A percentile compares a stretch with the other conserved stretches of the same genome.
phyloP scores from a whole-genome alignment of 1,284 basidiomycete genomes.

The Apiotrichum laibachii region DNA sequence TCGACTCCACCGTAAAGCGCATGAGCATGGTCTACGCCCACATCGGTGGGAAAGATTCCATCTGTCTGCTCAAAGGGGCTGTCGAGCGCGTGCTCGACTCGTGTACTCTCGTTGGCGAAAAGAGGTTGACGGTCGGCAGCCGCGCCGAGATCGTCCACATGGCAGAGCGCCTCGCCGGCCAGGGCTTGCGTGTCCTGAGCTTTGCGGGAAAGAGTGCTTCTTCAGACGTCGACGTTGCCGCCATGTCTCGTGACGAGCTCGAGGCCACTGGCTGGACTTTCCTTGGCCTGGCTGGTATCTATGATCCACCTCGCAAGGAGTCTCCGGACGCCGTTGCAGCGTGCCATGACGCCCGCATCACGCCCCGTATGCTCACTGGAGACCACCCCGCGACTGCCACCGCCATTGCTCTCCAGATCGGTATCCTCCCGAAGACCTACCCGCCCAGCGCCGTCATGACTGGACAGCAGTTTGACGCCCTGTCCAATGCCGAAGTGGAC shows the following conservation, averaged over 20 bases:
- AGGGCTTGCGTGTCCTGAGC: slow-evolving; percentile 59
- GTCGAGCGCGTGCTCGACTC: slow-evolving; percentile 62
- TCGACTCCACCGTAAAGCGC: slow-evolving; percentile 63
- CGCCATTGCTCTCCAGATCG: slow-evolving; percentile 55
- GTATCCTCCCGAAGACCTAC: slow-evolving; percentile 56
- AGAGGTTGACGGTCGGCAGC: slow-evolving; percentile 25
- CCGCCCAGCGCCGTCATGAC: slow-evolving; percentile 54
- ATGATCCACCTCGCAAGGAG: slow-evolving; percentile 66
- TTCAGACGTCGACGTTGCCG: slow-evolving; percentile 39
- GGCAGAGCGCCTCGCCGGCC: slow-evolving; percentile 57
- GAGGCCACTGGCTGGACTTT: slow-evolving; percentile 63
- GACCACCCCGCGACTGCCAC: slow-evolving; percentile 56
- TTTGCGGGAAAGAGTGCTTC: slow-evolving; percentile 52
- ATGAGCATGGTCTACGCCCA: slow-evolving; percentile 58
- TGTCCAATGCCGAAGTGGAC: slow-evolving; percentile 63
- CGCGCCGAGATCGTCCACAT: slow-evolving; percentile 55
- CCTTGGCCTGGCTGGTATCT: slow-evolving; percentile 64
- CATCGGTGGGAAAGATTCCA: neutral
- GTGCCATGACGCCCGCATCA: slow-evolving; percentile 65
- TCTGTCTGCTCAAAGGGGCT: slow-evolving; percentile 60
- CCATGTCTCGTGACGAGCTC: slow-evolving; percentile 55
- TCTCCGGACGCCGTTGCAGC: slow-evolving; percentile 62
- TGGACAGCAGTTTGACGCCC: slow-evolving; percentile 62
- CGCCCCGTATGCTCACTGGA: slow-evolving; percentile 63
- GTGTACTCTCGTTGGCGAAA: slow-evolving; percentile 51